Percentiles rank a stretch among this genome's conserved stretches.
Evolutionary conservation across 257 asterid species (phyloP).

Genomic region (Petunia secreta): DNA sequence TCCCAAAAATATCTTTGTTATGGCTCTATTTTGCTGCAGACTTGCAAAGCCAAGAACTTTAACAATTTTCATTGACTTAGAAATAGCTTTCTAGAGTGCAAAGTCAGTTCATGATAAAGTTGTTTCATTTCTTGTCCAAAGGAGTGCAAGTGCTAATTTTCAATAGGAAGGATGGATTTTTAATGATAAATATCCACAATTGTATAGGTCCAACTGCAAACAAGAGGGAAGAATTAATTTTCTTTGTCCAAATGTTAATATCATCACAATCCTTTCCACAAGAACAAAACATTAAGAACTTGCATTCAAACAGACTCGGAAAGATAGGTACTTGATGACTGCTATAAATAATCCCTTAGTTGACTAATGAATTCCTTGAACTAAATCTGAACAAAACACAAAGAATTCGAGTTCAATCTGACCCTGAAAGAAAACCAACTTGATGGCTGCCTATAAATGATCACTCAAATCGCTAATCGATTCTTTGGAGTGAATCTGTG

Average conservation of each 20-base stretch:
- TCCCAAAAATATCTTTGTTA: neutral
- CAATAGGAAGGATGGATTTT: neutral
- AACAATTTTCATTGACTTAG: neutral
- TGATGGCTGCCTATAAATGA: neutral
- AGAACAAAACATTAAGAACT: neutral
- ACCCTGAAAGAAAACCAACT: neutral
- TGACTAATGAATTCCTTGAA: neutral
- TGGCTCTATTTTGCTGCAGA: neutral
- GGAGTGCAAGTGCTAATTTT: neutral
- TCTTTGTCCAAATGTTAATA: neutral
- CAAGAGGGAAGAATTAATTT: neutral
- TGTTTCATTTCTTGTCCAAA: neutral
- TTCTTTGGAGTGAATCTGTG: neutral
- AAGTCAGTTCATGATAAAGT: neutral
- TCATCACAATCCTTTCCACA: neutral
- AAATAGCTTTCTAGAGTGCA: neutral
- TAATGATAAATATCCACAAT: neutral
- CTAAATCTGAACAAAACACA: neutral
- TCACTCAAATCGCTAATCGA: neutral
- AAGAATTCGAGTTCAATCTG: neutral
- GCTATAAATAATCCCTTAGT: neutral
- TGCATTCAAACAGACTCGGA: neutral
- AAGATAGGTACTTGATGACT: neutral
- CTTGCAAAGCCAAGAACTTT: neutral
- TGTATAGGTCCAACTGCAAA: neutral